Evolutionary conservation across 2,329 filamentous ascomycete species (phyloP).

Genomic region (Epichloe sibirici): DNA sequence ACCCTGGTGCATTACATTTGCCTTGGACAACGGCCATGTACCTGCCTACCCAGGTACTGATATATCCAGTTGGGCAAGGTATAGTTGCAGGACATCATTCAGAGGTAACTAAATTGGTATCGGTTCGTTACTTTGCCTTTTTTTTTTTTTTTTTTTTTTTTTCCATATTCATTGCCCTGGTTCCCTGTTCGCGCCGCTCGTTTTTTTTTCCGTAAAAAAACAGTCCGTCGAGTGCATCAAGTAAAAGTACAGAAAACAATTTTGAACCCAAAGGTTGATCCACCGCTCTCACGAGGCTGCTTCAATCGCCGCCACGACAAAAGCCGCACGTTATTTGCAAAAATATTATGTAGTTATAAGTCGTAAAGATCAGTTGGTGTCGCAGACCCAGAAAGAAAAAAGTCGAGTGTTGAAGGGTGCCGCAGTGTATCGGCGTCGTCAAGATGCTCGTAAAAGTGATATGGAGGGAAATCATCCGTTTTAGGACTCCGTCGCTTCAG

Average conservation of each 20-base stretch:
- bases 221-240: not conserved
- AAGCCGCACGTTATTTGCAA: not conserved
- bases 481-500: not conserved
- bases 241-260: not conserved
- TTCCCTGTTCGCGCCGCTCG: not conserved
- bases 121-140: not conserved
- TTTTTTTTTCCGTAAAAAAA: not conserved
- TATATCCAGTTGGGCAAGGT: not conserved
- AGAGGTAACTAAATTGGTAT: conserved; percentile 1
- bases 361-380: not conserved
- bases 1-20: not conserved
- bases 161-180: not conserved
- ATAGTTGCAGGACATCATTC: not conserved
- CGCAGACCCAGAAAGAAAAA: not conserved
- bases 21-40: not conserved
- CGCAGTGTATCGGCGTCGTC: not conserved
- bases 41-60: not conserved
- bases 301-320: too few relatives aligned
- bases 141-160: not conserved
- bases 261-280: not conserved
- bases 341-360: not conserved
- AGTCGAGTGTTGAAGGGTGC: not conserved
- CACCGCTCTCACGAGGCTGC: not conserved
- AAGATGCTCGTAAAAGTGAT: not conserved
- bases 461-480: too few relatives aligned